A percentile compares a stretch with the other conserved stretches of the same genome.
phyloP scores from a whole-genome alignment of 2,329 filamentous ascomycete genomes.

The Pleurostoma richardsiae region DNA sequence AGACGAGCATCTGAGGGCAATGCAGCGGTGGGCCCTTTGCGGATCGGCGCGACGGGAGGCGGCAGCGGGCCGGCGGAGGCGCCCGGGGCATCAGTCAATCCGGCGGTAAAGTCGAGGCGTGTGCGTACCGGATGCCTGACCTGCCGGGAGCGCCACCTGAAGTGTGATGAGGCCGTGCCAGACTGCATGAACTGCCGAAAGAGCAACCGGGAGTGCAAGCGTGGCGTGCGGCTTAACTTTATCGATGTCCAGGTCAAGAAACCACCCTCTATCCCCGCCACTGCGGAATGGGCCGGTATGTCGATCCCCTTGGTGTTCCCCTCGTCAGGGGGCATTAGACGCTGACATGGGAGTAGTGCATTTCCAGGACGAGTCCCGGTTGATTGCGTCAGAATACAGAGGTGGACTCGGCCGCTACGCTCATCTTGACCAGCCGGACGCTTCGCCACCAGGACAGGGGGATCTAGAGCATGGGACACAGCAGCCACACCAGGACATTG shows the following conservation, averaged over 20 bases:
- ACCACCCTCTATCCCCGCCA: slow-evolving; percentile 58
- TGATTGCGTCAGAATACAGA: slow-evolving; percentile 85
- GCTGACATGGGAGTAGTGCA: slow-evolving; percentile 42
- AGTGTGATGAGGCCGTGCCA: slow-evolving; percentile 73
- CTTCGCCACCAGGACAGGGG: slow-evolving; percentile 18
- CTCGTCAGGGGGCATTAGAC: slow-evolving; percentile 3
- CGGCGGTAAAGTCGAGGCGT: slow-evolving; percentile 63
- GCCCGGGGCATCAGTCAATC: not conserved
- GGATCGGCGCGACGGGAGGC: not conserved
- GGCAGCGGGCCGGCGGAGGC: not conserved
- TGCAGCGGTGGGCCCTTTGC: no score
- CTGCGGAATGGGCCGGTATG: slow-evolving; percentile 60
- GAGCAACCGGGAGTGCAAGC: slow-evolving; percentile 78
- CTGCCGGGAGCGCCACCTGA: slow-evolving; percentile 82
- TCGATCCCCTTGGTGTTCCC: slow-evolving; percentile 4
- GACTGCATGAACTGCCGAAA: slow-evolving; percentile 77
- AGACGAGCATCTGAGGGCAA: no score
- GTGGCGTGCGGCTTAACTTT: slow-evolving; percentile 85
- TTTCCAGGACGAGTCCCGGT: slow-evolving; percentile 84
- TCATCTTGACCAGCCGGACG: slow-evolving; percentile 36
- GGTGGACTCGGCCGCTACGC: slow-evolving; percentile 74
- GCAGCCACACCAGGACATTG: slow-evolving; percentile 6
- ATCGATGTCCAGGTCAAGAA: slow-evolving; percentile 74
- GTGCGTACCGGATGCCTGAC: slow-evolving; percentile 89
- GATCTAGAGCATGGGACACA: slow-evolving; percentile 16